These are phyloP conservation scores for Botrytis aclada DNA, from an alignment of 2,329 filamentous ascomycete genomes.

Conservation along the genomic window DNA sequence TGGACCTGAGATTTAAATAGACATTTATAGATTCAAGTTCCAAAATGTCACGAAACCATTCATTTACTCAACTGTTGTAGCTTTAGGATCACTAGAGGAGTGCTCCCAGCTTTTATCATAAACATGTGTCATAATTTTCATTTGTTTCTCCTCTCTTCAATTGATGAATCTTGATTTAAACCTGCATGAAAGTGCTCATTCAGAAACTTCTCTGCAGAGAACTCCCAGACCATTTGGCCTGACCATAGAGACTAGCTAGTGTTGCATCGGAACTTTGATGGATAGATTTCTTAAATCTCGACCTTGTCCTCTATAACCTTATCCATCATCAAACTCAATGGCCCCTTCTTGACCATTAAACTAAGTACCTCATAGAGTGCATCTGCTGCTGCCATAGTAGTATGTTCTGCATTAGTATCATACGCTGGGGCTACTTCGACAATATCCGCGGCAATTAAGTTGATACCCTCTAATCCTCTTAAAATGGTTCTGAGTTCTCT, in stretches of 20 bases:
- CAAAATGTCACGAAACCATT: not conserved
- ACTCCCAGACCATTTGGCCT: not conserved
- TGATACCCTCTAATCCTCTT: constrained; percentile 64
- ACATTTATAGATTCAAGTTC: not conserved
- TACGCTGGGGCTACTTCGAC: constrained; percentile 73
- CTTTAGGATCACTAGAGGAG: not conserved
- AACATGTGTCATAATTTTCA: not conserved
- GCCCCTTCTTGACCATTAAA: constrained; percentile 77
- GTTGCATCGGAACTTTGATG: not conserved
- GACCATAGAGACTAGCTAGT: not conserved
- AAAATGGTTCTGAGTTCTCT: constrained; percentile 70
- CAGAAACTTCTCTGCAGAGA: not conserved
- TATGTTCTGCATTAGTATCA: constrained; percentile 69
- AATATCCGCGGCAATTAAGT: constrained; percentile 67
- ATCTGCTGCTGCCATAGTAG: constrained; percentile 70
- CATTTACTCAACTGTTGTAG: not conserved
- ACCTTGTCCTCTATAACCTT: constrained; percentile 19
- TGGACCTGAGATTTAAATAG: not conserved
- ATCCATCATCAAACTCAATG: constrained; percentile 51
- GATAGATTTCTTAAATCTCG: not conserved
- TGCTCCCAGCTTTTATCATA: not conserved
- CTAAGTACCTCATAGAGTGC: constrained; percentile 76
- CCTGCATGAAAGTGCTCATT: not conserved
- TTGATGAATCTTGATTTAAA: not conserved
- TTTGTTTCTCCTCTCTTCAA: not conserved